Conservation (phyloP, 2,329 filamentous ascomycete genomes). For the Fusarium sp. region DNA sequence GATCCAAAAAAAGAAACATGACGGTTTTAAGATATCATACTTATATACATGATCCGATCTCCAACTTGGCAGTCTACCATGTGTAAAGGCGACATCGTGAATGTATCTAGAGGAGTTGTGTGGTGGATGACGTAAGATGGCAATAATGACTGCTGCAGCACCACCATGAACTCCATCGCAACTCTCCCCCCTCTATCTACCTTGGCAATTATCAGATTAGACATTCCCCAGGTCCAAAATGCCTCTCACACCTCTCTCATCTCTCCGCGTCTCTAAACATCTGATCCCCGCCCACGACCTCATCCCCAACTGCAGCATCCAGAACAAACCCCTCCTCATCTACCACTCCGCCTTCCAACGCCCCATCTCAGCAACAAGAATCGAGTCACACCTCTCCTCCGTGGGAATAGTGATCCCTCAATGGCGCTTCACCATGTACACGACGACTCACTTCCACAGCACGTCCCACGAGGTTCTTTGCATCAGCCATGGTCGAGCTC, state of each 20-base stretch:
- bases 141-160: not conserved
- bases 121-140: not conserved
- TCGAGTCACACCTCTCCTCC: conserved; percentile 66
- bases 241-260: conserved; percentile 48
- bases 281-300: conserved; percentile 67
- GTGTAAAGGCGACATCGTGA: not conserved
- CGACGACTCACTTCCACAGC: conserved; percentile 73
- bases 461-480: conserved; percentile 75
- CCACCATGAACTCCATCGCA: not conserved
- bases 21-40: not conserved
- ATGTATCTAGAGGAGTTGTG: not conserved
- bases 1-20: not conserved
- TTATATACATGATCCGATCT: not conserved
- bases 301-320: conserved; percentile 74
- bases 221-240: not conserved
- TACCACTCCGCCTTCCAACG: conserved; percentile 69
- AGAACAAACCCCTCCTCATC: conserved; percentile 72
- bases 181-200: not conserved
- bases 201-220: not conserved
- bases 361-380: conserved; percentile 57
- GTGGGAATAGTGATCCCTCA: conserved; percentile 69
- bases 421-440: conserved; percentile 78
- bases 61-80: not conserved
- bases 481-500: conserved; percentile 68
- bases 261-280: conserved; percentile 68